These are phyloP conservation scores for Serendipita sp. DNA, from an alignment of 768 basidiomycete genomes.

Conservation along the genomic window DNA sequence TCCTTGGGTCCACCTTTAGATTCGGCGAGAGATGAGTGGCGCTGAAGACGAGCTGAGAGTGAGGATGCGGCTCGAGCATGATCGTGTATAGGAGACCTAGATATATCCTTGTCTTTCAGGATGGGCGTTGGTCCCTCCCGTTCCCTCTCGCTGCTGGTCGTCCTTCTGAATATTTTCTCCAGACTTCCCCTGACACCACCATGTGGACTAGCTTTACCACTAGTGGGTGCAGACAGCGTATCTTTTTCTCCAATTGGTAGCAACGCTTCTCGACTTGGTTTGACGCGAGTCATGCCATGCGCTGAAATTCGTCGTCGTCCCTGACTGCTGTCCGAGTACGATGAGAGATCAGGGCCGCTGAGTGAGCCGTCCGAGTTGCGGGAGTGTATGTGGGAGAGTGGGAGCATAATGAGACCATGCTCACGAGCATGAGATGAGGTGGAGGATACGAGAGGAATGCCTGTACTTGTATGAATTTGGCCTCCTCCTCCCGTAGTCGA, in stretches of 20 bases:
- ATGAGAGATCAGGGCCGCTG: slow-evolving; percentile 16
- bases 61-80: slow-evolving; percentile 10
- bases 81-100: slow-evolving; percentile 12
- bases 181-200: slow-evolving; percentile 40
- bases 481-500: neutral
- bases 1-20: neutral
- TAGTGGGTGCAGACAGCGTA: slow-evolving; percentile 15
- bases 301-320: slow-evolving; percentile 15
- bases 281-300: slow-evolving; percentile 17
- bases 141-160: slow-evolving; percentile 20
- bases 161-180: slow-evolving; percentile 40
- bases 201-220: neutral
- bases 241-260: slow-evolving; percentile 35
- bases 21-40: neutral
- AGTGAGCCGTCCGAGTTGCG: slow-evolving; percentile 6
- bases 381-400: slow-evolving; percentile 8
- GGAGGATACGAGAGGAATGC: slow-evolving; percentile 19
- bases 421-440: slow-evolving; percentile 26
- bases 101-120: slow-evolving; percentile 13
- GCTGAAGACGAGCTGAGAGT: slow-evolving; percentile 14
- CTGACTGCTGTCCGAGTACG: slow-evolving; percentile 21
- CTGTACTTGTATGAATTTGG: slow-evolving; percentile 15
- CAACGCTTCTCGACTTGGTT: slow-evolving; percentile 58
- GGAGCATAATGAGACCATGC: slow-evolving; percentile 14
- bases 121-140: slow-evolving; percentile 16